Base-by-base conservation (phyloP, 768 basidiomycete species). In the Boletellus ananas region DNA sequence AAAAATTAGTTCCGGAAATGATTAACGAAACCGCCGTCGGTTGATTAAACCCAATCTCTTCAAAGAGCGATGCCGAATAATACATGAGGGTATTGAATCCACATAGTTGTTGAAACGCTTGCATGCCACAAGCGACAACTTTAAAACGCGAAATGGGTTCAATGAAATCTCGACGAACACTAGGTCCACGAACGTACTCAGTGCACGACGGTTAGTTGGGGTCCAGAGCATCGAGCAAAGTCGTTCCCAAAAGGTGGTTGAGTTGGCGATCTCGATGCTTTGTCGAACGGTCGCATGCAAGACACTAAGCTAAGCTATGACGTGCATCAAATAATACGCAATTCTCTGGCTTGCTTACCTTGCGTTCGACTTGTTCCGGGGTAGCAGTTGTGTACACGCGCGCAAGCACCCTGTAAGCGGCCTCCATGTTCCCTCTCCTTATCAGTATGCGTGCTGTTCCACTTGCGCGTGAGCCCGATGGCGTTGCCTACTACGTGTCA, bases 61-160 rank as follows among this genome's bases (percentile, higher is more conserved):
- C 79, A 72, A 91, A 91, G 12, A 91, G 74, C 0, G 87, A 88
- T 4, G 88, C 84, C 18, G 84, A 85, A 61, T 85, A 84, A 59
- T 78, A 81, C 79, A 83, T 81, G 50, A 90, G 76, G 0, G 89
- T 88, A 59, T 91, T 90, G 74, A 90, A 90, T 2, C 90, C 90
- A 53, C 83, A 90, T 0, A 91, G 74, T 62, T 91, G 90, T 61
- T 93, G 90, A 67, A 83, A 84, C 0, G 85, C 87, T 70, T 91
- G 89, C 67, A 91, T 80, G 38, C 85, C 89, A 61, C 86, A 87
- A 10, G 79, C 85, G 13, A 92, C 75, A 55, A 87, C 85, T 88
- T 21, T 45, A 34, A 6, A 4, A 3, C 6, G 18, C 33, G 29
- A 3, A 18, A n/a, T 17, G 7, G 10, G 2, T 2, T 51, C 10